Evolutionary conservation across 1,284 basidiomycete species (phyloP), one percentile per base, ranked within the genome.

Genomic region (Volvariella volvacea): DNA sequence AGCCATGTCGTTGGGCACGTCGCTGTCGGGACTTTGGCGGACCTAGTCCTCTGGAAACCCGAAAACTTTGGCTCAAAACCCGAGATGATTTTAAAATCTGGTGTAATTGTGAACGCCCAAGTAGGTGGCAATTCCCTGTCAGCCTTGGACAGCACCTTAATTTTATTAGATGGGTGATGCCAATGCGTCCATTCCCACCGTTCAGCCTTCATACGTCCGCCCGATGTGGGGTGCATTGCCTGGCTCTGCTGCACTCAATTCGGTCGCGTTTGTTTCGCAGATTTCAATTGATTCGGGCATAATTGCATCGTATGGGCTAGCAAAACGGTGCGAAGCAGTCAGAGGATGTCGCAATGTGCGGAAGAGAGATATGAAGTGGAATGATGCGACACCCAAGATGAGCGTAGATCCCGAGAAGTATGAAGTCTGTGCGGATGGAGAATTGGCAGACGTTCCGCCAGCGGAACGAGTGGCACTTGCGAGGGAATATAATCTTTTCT

Each of bases 341-440:
- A 73, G 71, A 47, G 76, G 76, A 10, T 98, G 94, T 57, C 73
- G 93, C 22, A 66, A 63, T 1, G 73, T 98, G 39, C 74, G 64
- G 22, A 98, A 98, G 71, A 76, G 76, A 56, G 84, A 94, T 60
- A 94, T 98, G 92, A 98, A 96, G 67, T 88, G 83, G 77, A 99
- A 99, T 63, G 72, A 80, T 47, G 65, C 73, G 42, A 80, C 81
- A 51, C 96, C 95, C 1, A 73, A 73, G 60, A 89, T 99, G 78
- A 69, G 53, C 10, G 94, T 99, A 36, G 91, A 99, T 61, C 89
- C 96, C 0, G 95, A 99, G 68, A 89, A 74, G 44, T 97, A 95
- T 61, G 84, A 88, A 48, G 92, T 96, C 4, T 67, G 66, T 9
- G 92, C 89, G 4, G 88, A 96, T 62, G 91, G 86, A 1, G 78